Evolutionary conservation across 129 eudicot species (phyloP), one percentile per base, ranked within the genome.

Genomic region (Dittrichia graveolens): DNA sequence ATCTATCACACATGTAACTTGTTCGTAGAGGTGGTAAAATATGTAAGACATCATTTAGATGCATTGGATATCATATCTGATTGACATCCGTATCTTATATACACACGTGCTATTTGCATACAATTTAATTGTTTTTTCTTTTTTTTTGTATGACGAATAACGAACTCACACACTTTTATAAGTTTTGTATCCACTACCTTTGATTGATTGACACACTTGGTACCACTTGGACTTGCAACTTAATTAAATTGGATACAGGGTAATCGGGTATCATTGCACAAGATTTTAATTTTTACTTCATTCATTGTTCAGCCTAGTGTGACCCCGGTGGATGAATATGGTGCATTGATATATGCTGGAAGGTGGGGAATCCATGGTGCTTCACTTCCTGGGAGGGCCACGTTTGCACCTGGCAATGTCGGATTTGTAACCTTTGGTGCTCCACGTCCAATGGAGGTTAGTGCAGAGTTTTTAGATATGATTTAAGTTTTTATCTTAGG

Each of bases 401-500:
- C 98, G 47, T 92, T 87, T 83, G 82, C 96, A 73, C 98, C 98
- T 6, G 98, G 98, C 63, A 87, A 92, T 85, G 91, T 88, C 50
- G 98, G 98, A 64, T 92, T 89, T 83, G 79, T 91, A 40, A 89
- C 98, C 18, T 92, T 92, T 85, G 98, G 98, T 73, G 95, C 98
- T 53, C 98, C 98, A 31, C 90, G 98, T 53, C 98, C 98, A 2
- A 87, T 85, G 96, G 96, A 87, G 97, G 97, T 91, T 60, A 64
- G 90, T 72, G 19, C 71, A 41, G 34, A n/a, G 46, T 69, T 47
- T 52, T 40, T 24, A 40, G 9, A 61, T 69, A 44, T 19, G 49
- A 31, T 61, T 65, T 16, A 34, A 39, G 9, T 31, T 64, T 10
- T 24, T 24, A 65, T 24, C 31, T 24, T 41, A 65, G 70, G n/a